Evolutionary conservation across 225 moss, liverwort and hornwort species (phyloP), one percentile per base, ranked within the genome.

Genomic region (Pleurozium schreberi): DNA sequence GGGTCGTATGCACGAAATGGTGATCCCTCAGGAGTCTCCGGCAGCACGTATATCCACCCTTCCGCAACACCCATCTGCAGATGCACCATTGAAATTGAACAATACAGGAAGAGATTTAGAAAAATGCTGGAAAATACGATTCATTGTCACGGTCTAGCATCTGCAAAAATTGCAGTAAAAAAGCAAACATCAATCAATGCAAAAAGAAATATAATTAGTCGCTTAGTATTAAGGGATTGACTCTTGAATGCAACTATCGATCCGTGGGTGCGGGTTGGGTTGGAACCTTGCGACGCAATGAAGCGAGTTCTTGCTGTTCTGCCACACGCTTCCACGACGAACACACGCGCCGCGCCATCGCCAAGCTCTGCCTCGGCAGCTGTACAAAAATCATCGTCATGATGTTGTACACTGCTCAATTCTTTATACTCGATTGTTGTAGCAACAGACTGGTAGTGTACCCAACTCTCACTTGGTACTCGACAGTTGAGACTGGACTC

Each of bases 1-100:
- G 93, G 94, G 70, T 95, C 91, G 62, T 93, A 94, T 21, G 90
- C 90, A 75, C 88, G 85, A 79, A 95, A 94, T 10, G 90, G 81
- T 19, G 91, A 33, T 62, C 81, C 92, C 70, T 90, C 88, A 4
- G 91, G 90, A 36, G 73, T 81, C 87, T 92, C 95, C 22, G 94
- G 15, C 20, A 93, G 88, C 62, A 93, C 93, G 58, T 93, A 92
- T 69, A 95, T 94, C 95, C 95, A 94, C 63, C 92, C 91, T 89
- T 95, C 95, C 30, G 95, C 91, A 55, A 92, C 88, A 69, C 88
- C 91, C 79, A 95, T 94, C 94, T 95, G 88, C 80, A 90, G 75
- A 43, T 63, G 43, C 87, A 57, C 19, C 52, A 19, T 45, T 25
- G 40, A 33, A 68, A 61, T n/a, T 67, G 49, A 89, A 30, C 31